phyloP scores from a whole-genome alignment of 305 asterid species.

The Solanum aculeatissimum region DNA sequence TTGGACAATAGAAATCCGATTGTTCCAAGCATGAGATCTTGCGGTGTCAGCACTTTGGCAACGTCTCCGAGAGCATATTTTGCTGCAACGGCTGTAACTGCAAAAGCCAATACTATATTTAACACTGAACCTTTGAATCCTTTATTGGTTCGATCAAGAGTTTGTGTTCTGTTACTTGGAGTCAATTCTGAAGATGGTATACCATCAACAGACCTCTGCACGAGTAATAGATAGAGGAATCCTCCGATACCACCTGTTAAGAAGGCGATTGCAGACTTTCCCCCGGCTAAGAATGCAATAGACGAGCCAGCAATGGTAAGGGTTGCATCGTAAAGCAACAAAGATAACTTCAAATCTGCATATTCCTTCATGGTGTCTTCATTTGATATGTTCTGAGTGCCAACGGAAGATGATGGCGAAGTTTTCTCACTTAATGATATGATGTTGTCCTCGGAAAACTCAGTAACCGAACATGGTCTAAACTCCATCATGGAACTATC shows the following conservation, averaged over 20 bases:
- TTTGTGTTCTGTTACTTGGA: conserved; percentile 12
- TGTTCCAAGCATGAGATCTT: conserved; percentile 61
- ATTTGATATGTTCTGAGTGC: conserved; percentile 15
- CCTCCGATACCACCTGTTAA: conserved; percentile 65
- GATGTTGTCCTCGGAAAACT: conserved; percentile 32
- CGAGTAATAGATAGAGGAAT: conserved; percentile 45
- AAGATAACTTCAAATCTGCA: conserved; percentile 55
- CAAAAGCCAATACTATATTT: conserved; percentile 34
- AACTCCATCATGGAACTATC: conserved; percentile 68
- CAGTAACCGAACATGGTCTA: conserved; percentile 40
- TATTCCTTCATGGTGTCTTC: conserved; percentile 88
- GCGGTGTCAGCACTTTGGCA: conserved; percentile 34
- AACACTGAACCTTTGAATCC: conserved; percentile 31
- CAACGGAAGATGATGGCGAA: conserved; percentile 5
- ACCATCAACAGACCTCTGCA: conserved; percentile 74
- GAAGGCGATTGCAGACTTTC: conserved; percentile 43
- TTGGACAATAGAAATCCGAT: conserved; percentile 75
- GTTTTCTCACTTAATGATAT: conserved; percentile 1
- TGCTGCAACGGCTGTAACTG: conserved; percentile 16
- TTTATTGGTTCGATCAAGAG: conserved; percentile 12
- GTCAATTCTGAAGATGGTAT: conserved; percentile 37
- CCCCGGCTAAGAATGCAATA: conserved; percentile 25
- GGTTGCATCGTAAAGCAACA: conserved; percentile 51
- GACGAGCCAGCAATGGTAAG: conserved; percentile 52
- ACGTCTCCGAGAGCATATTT: conserved; percentile 40